These are phyloP conservation scores for Sapria himalayana DNA, from an alignment of 345 rosid genomes.

Conservation along the genomic window DNA sequence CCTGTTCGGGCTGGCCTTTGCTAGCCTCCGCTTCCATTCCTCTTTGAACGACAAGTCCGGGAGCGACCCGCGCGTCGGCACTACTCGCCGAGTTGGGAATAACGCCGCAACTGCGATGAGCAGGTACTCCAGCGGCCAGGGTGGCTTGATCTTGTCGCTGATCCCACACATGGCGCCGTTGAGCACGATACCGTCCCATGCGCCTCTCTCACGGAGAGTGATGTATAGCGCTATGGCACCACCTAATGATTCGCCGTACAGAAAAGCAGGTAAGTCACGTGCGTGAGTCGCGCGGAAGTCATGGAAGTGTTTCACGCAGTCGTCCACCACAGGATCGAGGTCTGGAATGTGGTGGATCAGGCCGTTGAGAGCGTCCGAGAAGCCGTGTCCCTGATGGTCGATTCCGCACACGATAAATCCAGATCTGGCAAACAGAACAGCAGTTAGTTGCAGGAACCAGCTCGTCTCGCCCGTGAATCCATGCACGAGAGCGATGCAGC, in stretches of 20 bases:
- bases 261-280: slow-evolving; percentile 41
- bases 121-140: slow-evolving; percentile 76
- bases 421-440: slow-evolving; percentile 53
- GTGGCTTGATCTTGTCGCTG: slow-evolving; percentile 73
- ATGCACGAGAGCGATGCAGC: slow-evolving; percentile 63
- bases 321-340: slow-evolving; percentile 54
- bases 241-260: slow-evolving; percentile 79
- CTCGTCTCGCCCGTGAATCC: slow-evolving; percentile 86
- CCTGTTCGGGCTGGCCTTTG: slow-evolving; percentile 44
- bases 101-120: slow-evolving; percentile 40
- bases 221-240: slow-evolving; percentile 75
- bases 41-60: slow-evolving; percentile 55
- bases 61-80: slow-evolving; percentile 65
- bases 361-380: slow-evolving; percentile 41
- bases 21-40: slow-evolving; percentile 62
- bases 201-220: slow-evolving; percentile 42
- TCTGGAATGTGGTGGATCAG: slow-evolving; percentile 51
- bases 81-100: slow-evolving; percentile 75
- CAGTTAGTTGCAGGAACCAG: slow-evolving; percentile 56
- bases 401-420: slow-evolving; percentile 71
- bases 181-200: slow-evolving; percentile 62
- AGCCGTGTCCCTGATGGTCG: slow-evolving; percentile 97
- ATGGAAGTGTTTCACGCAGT: slow-evolving; percentile 47
- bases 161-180: slow-evolving; percentile 96
- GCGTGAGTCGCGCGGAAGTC: slow-evolving; percentile 34